Evolutionary conservation across 768 basidiomycete genomes (phyloP), one percentile per base, ranked within the genome.

Genomic region (Coprinopsis cinerea): DNA sequence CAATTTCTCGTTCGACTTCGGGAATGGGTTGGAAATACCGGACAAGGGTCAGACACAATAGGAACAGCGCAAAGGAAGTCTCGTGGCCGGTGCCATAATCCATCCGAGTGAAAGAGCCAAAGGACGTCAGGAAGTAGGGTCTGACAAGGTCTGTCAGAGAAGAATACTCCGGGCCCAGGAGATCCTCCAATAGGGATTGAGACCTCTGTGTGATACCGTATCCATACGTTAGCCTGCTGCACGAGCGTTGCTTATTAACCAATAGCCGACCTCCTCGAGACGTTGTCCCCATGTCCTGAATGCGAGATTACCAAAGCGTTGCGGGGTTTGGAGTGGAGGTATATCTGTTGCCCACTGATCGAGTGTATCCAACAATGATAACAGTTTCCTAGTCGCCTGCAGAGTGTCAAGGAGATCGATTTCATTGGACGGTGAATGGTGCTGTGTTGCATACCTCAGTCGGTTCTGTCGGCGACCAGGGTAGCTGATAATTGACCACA

Each of bases 71-170:
- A 61, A 96, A 97, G 0, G 88, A 85, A 0, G 91, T 78, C 70
- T 98, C 96, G 59, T 99, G 96, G 1, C 96, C 96, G 2, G 91
- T 92, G 1, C 96, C 95, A 61, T 97, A 98, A 72, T 99, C 96
- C 70, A 98, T 82, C 48, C 96, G 81, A 11, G 78, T 76, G 59
- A 91, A 87, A 3, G 88, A 92, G 6, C 96, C 96, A 64, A 98
- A 97, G 1, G 92, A 85, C 2, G 81, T 73, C 47, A 87, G 58
- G 25, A 97, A 66, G 55, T 95, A 88, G 1, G 92, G 90, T 28
- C 81, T 78, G 46, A 97, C 62, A 48, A 85, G 80, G 1, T 83
- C 82, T 30, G 82, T 70, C 5, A 73, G 75, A 14, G 65, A 53
- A 17, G 61, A 61, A 34, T 72, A 72, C 13, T 70, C 63, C 13